A percentile compares a stretch with the other conserved stretches of the same genome.
These are phyloP conservation scores for Alternaria solani DNA, from an alignment of 2,329 filamentous ascomycete species.

Conservation along the genomic window DNA sequence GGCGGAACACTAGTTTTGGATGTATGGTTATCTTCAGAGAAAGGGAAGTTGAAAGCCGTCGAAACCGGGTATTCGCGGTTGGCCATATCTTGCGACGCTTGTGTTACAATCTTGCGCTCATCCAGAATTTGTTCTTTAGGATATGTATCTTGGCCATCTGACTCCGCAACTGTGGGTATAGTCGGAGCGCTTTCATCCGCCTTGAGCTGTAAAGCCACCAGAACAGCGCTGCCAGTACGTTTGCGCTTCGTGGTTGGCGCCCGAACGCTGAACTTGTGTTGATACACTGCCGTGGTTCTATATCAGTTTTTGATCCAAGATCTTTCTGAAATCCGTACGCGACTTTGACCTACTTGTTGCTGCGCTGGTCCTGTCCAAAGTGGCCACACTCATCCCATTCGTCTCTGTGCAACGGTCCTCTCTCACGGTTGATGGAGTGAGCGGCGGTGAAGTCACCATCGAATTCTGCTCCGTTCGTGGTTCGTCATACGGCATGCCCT, in stretches of 20 bases:
- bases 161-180: not conserved
- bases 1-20: not conserved
- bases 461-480: not conserved
- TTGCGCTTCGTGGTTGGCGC: not conserved
- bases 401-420: not conserved
- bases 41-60: slow-evolving; percentile 1
- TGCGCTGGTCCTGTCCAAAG: not conserved
- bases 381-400: not conserved
- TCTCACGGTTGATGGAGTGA: not conserved
- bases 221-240: slow-evolving; percentile 9
- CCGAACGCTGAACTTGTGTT: slow-evolving; percentile 9
- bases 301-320: slow-evolving; percentile 5
- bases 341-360: slow-evolving; percentile 6
- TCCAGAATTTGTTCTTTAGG: no score
- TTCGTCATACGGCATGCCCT: not conserved
- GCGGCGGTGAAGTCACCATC: not conserved
- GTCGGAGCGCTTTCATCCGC: not conserved
- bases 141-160: not conserved
- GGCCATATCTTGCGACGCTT: not conserved
- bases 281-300: slow-evolving; percentile 1
- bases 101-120: not conserved
- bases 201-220: slow-evolving; percentile 12
- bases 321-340: not conserved
- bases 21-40: not conserved
- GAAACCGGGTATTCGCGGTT: not conserved